Evolutionary conservation across 495 filamentous ascomycete genomes (phyloP).

Genomic region (Talaromyces nanjingensis): DNA sequence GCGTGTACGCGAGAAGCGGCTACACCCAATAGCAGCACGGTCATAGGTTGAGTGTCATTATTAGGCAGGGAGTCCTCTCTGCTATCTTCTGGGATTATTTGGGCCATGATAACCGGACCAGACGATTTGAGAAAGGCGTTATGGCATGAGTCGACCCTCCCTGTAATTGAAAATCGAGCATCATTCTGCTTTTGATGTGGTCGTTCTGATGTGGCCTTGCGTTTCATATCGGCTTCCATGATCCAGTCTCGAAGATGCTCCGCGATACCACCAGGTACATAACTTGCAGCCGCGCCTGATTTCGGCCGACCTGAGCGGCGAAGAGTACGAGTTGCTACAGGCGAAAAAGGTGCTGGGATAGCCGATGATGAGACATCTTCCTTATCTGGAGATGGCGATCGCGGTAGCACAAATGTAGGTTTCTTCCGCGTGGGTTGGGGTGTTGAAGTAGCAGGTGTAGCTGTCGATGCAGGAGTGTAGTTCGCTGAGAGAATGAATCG

Average conservation of each 20-base stretch:
- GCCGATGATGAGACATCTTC: constrained; percentile 17
- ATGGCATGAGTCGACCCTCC: not conserved
- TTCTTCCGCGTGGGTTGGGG: constrained; percentile 20
- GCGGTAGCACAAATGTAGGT: constrained; percentile 33
- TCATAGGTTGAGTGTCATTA: too few species aligned
- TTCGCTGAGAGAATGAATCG: constrained; percentile 19
- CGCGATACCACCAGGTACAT: constrained; percentile 36
- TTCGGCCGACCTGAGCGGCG: constrained; percentile 25
- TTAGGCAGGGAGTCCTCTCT: too few species aligned
- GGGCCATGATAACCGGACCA: not conserved
- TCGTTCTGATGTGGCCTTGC: constrained; percentile 11
- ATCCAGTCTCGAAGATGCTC: constrained; percentile 38
- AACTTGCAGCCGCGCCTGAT: constrained; percentile 12
- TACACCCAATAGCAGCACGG: not conserved
- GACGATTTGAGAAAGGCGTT: constrained; percentile 3
- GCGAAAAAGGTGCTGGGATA: constrained; percentile 35
- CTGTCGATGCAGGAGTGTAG: constrained; percentile 2
- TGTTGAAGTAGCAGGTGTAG: not conserved
- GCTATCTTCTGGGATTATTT: not conserved
- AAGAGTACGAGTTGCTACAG: constrained; percentile 25
- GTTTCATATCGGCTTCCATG: constrained; percentile 32
- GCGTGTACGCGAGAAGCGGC: not conserved
- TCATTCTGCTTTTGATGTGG: not conserved
- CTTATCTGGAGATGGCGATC: constrained; percentile 27
- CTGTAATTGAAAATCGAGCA: not conserved